Conservation (phyloP, 139 green algal genomes). For the Pleodorina starrii region DNA sequence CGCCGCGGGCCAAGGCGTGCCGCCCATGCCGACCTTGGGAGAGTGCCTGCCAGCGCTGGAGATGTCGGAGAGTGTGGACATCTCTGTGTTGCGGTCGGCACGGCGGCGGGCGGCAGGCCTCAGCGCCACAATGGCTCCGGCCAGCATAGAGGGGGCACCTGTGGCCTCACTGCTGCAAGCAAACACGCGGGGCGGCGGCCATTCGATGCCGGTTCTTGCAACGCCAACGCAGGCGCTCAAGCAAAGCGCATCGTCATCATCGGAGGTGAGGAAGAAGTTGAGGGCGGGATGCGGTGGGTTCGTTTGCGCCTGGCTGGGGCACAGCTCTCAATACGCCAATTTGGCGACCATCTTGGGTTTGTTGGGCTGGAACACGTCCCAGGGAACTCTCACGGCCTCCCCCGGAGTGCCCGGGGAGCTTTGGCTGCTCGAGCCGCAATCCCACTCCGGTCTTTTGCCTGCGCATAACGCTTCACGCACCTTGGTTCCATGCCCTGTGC, state of each 20-base stretch:
- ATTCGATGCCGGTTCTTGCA: neutral
- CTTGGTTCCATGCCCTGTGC: no score
- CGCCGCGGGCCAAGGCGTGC: neutral
- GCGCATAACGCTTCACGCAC: neutral
- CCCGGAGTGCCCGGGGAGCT: neutral
- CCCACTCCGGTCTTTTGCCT: neutral
- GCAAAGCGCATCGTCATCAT: neutral
- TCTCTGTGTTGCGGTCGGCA: neutral
- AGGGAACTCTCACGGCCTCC: neutral
- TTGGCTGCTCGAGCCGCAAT: neutral
- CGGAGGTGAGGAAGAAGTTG: neutral
- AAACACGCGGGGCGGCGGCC: neutral
- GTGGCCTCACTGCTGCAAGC: neutral
- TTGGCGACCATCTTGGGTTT: neutral
- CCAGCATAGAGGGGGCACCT: neutral
- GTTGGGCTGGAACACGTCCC: neutral
- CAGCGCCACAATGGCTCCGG: neutral
- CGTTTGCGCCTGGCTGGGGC: neutral
- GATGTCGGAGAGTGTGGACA: conserved; percentile 18
- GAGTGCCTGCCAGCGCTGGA: neutral
- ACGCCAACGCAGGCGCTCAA: neutral
- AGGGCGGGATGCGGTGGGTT: neutral
- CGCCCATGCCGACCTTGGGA: neutral
- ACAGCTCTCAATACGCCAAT: neutral
- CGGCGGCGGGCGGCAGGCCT: neutral